Base-by-base conservation (phyloP, 257 asterid species). In the Lycium ferocissimum region DNA sequence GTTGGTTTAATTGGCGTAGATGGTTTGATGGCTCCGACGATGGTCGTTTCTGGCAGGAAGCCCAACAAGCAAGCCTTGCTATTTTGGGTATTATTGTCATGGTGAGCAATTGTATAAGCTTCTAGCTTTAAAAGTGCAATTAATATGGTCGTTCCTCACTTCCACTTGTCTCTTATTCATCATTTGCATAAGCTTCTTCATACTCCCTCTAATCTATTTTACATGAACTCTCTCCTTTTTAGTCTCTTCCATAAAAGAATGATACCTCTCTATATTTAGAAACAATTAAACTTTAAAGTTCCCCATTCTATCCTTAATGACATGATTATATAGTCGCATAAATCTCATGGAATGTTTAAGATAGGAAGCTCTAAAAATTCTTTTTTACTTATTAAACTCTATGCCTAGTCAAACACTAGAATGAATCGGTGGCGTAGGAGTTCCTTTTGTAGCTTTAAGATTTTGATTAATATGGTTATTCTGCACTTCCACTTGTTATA, bases 1-100 rank as follows among this genome's bases (percentile, higher is more conserved):
- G 98, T 79, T 94, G 98, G 97, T 93, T 93, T 88, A 79, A 93
- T 78, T 89, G 92, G 92, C 80, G 92, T 54, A 70, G 94, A 85
- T 90, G 98, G 95, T 91, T 89, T 88, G 94, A 94, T 71, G 95
- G 97, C 61, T 94, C 94, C 0, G 91, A 91, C 76, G 99, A 92
- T 80, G 98, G 94, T 14, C 93, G 53, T 86, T 95, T 96, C 90
- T 93, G 99, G 98, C 94, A 90, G 86, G 99, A 96, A 88, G 95
- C 99, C 51, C 97, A 93, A 80, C 98, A 92, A 93, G 93, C 93
- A 82, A 82, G 92, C 86, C 97, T 97, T 80, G 83, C 99, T 0
- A 84, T 94, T 84, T 88, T 94, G 53, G 98, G 95, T 82, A 92
- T 96, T 85, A 83, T 96, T 85, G 87, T 87, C 67, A 47, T 92